Evolutionary conservation across 2,329 filamentous ascomycete species (phyloP), one percentile per base, ranked within the genome.

Genomic region (Raffaelea ambrosiae): DNA sequence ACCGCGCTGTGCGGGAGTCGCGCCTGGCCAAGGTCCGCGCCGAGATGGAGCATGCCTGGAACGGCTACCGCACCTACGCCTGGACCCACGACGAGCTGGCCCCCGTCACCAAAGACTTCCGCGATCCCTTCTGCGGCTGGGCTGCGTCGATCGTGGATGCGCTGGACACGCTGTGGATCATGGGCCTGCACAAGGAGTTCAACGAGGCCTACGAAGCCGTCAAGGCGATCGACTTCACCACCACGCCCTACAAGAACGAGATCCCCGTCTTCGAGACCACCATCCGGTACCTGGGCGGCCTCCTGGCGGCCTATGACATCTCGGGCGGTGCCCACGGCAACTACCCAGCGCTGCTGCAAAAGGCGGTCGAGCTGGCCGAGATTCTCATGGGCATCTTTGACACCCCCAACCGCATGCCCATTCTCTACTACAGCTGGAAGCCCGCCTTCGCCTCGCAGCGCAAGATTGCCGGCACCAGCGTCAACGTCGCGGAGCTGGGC

Each of bases 261-360:
- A 93, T 96, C 41, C 89, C 88, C n/a, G 74, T 95, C 8, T 96
- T 96, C 57, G 90, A 96, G 66, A 94, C 89, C 1, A 87, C 83
- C 11, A 96, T 97, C 59, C 81, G 91, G 45, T 95, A 96, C 58
- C 73, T 97, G 4, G 91, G 91, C 29, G 91, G 91, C 1, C 69
- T 97, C 40, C 61, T 96, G 39, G 82, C 82, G 36, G 90, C 90
- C 7, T 96, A 91, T 61, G 91, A 97, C 66, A 74, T 96, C 48
- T 90, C 86, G 46, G 84, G 78, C 18, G 80, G 77, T 7, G 57
- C 66, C 35, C 58, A 65, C 8, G 71, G 73, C 35, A 58, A 67
- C 14, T 84, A 95, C 58, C 66, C 74, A 19, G 71, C 84, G 21
- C 71, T 95, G 11, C 72, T 94, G 29, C 77, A 83, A 47, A 93